phyloP scores from a whole-genome alignment of 148 eudicot species.

The Amaranthus palmeri region DNA sequence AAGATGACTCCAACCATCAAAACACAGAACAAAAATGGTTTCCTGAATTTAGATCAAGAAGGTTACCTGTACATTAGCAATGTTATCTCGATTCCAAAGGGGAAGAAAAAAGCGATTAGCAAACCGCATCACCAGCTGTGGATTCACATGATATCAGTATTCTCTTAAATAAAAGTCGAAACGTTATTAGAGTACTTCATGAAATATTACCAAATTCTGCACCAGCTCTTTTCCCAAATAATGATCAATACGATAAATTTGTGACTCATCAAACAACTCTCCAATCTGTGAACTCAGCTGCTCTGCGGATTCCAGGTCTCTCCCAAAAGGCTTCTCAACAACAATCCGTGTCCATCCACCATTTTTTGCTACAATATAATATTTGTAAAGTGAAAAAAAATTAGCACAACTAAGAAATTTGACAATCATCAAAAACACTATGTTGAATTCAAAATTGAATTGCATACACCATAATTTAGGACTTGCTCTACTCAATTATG shows the following conservation, averaged over 20 bases:
- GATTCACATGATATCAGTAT: slow-evolving; percentile 15
- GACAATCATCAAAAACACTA: background rate
- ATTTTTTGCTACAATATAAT: slow-evolving; percentile 55
- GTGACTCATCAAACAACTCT: slow-evolving; percentile 83
- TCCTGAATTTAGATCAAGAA: background rate
- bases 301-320: slow-evolving; percentile 81
- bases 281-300: slow-evolving; percentile 86
- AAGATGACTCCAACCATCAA: background rate
- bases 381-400: background rate
- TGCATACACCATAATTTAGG: background rate
- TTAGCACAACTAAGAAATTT: background rate
- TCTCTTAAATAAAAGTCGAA: background rate
- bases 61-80: slow-evolving; percentile 78
- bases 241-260: slow-evolving; percentile 93
- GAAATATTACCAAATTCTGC: slow-evolving; percentile 76
- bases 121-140: slow-evolving; percentile 96
- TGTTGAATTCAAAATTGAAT: background rate
- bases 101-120: slow-evolving; percentile 91
- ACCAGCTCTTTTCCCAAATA: slow-evolving; percentile 96
- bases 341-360: slow-evolving; percentile 97
- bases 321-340: slow-evolving; percentile 98
- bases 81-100: slow-evolving; percentile 92
- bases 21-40: background rate
- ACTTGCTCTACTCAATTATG: background rate
- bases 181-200: slow-evolving; percentile 8